A percentile compares a stretch with the other conserved stretches of the same genome.
These are phyloP conservation scores for Hsuehochloa calcarea DNA, from an alignment of 176 grass and related monocot genomes.

Conservation along the genomic window DNA sequence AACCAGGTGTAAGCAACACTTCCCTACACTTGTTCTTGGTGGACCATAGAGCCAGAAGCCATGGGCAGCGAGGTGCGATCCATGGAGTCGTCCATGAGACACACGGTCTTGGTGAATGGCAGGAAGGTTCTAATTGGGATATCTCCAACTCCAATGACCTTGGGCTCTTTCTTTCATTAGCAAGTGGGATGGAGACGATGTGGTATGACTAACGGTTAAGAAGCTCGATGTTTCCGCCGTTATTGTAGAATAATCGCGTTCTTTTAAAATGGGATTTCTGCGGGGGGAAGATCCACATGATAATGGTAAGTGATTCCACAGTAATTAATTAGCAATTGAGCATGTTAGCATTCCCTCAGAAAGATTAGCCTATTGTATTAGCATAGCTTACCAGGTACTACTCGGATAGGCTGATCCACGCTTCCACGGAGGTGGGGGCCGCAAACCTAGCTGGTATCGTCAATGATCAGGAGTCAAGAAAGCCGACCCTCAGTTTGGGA, in stretches of 20 bases:
- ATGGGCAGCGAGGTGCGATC: background rate
- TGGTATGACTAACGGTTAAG: background rate
- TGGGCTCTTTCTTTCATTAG: background rate
- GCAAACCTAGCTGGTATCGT: background rate
- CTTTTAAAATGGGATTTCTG: background rate
- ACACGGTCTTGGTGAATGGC: background rate
- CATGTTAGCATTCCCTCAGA: background rate
- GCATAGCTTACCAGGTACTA: background rate
- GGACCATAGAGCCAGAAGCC: background rate
- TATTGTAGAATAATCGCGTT: background rate
- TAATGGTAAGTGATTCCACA: background rate
- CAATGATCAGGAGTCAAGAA: background rate
- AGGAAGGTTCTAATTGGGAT: background rate
- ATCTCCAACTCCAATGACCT: constrained; percentile 16
- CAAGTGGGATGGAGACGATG: background rate
- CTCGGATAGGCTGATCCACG: background rate
- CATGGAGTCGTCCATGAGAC: no score
- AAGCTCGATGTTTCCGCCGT: constrained; percentile 8
- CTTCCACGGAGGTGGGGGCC: background rate
- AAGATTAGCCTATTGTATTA: background rate
- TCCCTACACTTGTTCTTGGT: background rate
- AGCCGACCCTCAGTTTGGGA: background rate
- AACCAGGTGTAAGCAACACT: background rate
- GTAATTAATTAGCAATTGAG: background rate
- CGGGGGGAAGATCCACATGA: background rate